Base-by-base conservation (phyloP, 2,329 filamentous ascomycete genomes). In the Arthrobotrys megalospora region DNA sequence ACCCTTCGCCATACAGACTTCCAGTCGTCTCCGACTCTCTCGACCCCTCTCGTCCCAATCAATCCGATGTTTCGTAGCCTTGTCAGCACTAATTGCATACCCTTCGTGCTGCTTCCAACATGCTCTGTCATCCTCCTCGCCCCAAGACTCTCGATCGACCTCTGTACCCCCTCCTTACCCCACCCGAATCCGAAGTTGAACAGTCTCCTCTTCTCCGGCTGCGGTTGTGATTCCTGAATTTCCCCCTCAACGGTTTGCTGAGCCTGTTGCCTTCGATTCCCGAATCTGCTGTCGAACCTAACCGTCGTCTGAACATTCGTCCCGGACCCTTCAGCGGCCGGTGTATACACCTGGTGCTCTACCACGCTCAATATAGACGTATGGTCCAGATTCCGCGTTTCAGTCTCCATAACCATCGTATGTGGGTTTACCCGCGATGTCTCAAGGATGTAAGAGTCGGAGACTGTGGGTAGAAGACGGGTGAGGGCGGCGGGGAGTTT, bases 51-150 rank as follows among this genome's bases (percentile, higher is more conserved):
- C 90, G 90, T n/a, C 87, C 87, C 90, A 14, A 91, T 89, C 16
- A 93, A 85, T 0, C 91, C 91, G 45, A 91, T 91, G 73, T 87
- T 86, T 67, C 91, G 86, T 82, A 93, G 84, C 58, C 92, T 87
- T 84, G 94, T 91, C 21, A 96, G 87, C 7, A 96, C 92, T 43
- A 94, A 89, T 71, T 89, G 90, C 93, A 96, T 95, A 60, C 93
- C 93, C 83, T 94, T 91, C 62, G 91, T 90, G 81, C 92, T 93
- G 85, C 94, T 94, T 64, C 91, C 90, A 81, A 95, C 88, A 83
- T 93, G 92, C 81, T 92, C 91, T 80, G 91, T 89, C 4, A 93
- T 93, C 83, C 93, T 91, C 82, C 90, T 91, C 45, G 92, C 90
- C 10, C 92, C 92, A 78, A 95, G 90, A 67, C 89, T 88, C 85